A percentile compares a stretch with the other conserved stretches of the same genome.
These are phyloP conservation scores for Leccinum boreale DNA, from an alignment of 768 basidiomycete genomes.

Conservation along the genomic window DNA sequence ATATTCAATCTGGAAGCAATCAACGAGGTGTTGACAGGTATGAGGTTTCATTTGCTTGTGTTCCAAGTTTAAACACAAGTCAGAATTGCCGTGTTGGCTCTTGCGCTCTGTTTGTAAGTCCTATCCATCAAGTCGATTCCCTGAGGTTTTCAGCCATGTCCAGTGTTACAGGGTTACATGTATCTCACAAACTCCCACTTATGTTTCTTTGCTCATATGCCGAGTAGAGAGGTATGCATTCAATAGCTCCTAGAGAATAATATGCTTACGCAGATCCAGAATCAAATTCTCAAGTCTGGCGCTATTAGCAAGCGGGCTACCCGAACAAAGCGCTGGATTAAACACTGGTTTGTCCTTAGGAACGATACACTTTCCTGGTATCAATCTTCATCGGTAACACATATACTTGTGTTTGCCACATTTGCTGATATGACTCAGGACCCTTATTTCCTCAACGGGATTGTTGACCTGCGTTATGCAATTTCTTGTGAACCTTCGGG, in stretches of 20 bases:
- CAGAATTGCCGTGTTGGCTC: conserved; percentile 94
- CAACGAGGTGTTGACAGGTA: conserved; percentile 82
- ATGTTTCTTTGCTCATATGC: conserved; percentile 97
- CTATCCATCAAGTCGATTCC: neutral
- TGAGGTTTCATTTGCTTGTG: conserved; percentile 20
- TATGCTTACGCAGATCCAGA: conserved; percentile 43
- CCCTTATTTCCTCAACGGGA: conserved; percentile 96
- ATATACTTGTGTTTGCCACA: neutral
- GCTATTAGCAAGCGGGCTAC: conserved; percentile 84
- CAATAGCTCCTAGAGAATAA: neutral
- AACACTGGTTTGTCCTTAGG: conserved; percentile 95
- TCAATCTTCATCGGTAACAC: conserved; percentile 80
- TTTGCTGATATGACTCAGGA: conserved; percentile 50
- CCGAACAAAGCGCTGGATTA: conserved; percentile 88
- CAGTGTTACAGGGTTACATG: conserved; percentile 96
- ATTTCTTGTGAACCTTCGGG: conserved; percentile 80
- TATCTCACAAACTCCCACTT: conserved; percentile 91
- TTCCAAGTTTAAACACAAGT: conserved; percentile 7
- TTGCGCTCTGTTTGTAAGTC: conserved; percentile 83
- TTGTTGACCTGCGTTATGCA: conserved; percentile 92
- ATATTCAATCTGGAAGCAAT: conserved; percentile 82
- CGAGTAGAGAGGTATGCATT: conserved; percentile 70
- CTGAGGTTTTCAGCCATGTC: conserved; percentile 1
- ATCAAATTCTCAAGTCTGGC: conserved; percentile 91
- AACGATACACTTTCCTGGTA: conserved; percentile 98